phyloP scores from a whole-genome alignment of 2,329 filamentous ascomycete genomes.

The Trichoderma arundinaceum region DNA sequence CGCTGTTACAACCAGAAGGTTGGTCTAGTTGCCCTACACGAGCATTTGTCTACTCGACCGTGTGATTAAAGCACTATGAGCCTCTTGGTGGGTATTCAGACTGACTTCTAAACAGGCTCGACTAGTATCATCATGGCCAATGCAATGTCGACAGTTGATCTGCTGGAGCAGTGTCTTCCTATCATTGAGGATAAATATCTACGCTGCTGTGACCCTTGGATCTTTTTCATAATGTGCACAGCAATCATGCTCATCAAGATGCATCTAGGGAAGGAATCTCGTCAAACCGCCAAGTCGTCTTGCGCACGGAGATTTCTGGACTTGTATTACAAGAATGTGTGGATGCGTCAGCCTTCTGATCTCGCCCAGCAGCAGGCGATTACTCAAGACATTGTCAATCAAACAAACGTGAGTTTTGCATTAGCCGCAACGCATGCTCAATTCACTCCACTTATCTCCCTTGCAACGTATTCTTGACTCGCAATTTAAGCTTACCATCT shows the following conservation, averaged over 20 bases:
- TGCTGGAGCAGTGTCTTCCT: constrained; percentile 22
- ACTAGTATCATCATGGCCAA: constrained; percentile 18
- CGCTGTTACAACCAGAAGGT: constrained; percentile 19
- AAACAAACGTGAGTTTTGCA: constrained; percentile 2
- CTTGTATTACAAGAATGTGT: constrained; percentile 22
- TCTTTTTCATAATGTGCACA: constrained; percentile 17
- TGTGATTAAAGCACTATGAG: no score
- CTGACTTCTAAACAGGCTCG: not conserved
- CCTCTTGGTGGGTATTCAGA: not conserved
- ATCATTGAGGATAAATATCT: constrained; percentile 19
- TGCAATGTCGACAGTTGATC: constrained; percentile 3
- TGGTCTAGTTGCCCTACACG: not conserved
- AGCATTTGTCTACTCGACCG: no score
- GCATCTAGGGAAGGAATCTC: constrained; percentile 14
- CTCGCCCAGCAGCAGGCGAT: constrained; percentile 22
- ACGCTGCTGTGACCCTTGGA: constrained; percentile 16
- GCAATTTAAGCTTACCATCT: not conserved
- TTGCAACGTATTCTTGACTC: not conserved
- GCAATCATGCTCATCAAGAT: constrained; percentile 27
- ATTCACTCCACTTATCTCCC: no score
- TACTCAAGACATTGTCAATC: constrained; percentile 11
- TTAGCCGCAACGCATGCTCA: not conserved
- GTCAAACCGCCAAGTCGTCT: constrained; percentile 17
- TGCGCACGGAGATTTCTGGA: constrained; percentile 21
- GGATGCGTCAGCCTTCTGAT: constrained; percentile 22